phyloP scores from a whole-genome alignment of 441 rosid species.

The Iberis amara region DNA sequence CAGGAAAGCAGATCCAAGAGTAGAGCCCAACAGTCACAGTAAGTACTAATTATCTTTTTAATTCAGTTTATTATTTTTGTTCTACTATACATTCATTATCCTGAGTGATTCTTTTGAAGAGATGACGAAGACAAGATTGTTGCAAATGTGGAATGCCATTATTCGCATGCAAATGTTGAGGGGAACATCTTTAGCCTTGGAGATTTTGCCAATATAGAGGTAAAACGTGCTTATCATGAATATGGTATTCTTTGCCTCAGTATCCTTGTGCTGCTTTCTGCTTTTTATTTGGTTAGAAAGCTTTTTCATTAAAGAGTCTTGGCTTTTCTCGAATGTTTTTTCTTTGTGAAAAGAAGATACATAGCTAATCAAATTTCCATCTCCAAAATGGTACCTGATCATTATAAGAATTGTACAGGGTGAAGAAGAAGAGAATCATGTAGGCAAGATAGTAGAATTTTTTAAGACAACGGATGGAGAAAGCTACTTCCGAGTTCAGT shows the following conservation, averaged over 20 bases:
- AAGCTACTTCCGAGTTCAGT: slow-evolving; percentile 78
- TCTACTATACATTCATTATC: slow-evolving; percentile 26
- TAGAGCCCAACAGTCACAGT: slow-evolving; percentile 37
- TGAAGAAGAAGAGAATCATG: slow-evolving; percentile 44
- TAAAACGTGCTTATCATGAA: slow-evolving; percentile 31
- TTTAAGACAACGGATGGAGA: slow-evolving; percentile 64
- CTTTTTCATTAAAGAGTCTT: slow-evolving; percentile 12
- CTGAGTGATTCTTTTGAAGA: slow-evolving; percentile 29
- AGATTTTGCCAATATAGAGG: slow-evolving; percentile 74
- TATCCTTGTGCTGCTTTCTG: slow-evolving; percentile 11
- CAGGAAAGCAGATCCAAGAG: slow-evolving; percentile 48
- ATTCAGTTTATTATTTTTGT: slow-evolving; percentile 15
- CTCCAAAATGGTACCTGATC: slow-evolving; percentile 19
- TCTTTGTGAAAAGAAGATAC: slow-evolving; percentile 1
- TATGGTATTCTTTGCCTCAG: slow-evolving; percentile 2
- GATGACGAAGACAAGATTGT: slow-evolving; percentile 78
- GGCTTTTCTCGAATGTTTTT: slow-evolving; percentile 12
- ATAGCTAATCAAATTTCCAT: slow-evolving; percentile 8
- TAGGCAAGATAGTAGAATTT: slow-evolving; percentile 75
- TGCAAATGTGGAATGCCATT: slow-evolving; percentile 83
- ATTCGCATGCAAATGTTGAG: slow-evolving; percentile 56
- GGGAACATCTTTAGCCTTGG: slow-evolving; percentile 53
- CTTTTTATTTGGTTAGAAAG: slow-evolving; percentile 11
- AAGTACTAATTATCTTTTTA: slow-evolving; percentile 30
- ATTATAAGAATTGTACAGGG: slow-evolving; percentile 47